phyloP scores from a whole-genome alignment of 2,329 filamentous ascomycete species.

The Ascochyta clinopodiicola region DNA sequence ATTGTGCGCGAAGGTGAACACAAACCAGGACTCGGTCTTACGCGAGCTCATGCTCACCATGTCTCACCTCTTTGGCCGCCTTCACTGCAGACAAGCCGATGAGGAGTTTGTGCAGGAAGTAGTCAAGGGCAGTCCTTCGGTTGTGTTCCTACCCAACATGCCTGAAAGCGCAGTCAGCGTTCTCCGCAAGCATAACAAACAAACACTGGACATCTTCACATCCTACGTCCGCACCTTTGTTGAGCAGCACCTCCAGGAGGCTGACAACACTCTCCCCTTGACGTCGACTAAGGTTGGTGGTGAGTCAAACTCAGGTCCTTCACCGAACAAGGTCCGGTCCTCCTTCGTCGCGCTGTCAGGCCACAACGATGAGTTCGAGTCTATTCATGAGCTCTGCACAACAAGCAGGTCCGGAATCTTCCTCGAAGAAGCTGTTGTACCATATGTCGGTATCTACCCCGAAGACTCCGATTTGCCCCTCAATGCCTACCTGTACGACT shows the following conservation, averaged over 20 bases:
- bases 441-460: constrained; percentile 68
- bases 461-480: constrained; percentile 61
- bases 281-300: constrained; percentile 58
- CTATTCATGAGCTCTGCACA: constrained; percentile 70
- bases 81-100: constrained; percentile 57
- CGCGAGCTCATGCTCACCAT: constrained; percentile 72
- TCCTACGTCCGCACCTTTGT: constrained; percentile 74
- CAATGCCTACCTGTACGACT: constrained; percentile 76
- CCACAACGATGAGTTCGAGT: constrained; percentile 67
- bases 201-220: constrained; percentile 70
- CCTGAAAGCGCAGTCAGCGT: constrained; percentile 64
- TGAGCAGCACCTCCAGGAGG: constrained; percentile 64
- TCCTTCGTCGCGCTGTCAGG: constrained; percentile 76
- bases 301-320: constrained; percentile 23
- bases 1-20: constrained; percentile 65
- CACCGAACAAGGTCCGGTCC: constrained; percentile 62
- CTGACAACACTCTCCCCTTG: constrained; percentile 66
- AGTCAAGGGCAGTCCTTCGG: constrained; percentile 65
- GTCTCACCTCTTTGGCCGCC: constrained; percentile 72
- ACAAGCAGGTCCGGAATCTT: constrained; percentile 73
- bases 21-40: constrained; percentile 58
- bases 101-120: constrained; percentile 56
- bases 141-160: constrained; percentile 70
- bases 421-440: constrained; percentile 75
- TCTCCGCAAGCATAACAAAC: constrained; percentile 67